Evolutionary conservation across 192 early-diverging fungal genomes (phyloP).

Genomic region (Gryganskiella cystojenkinii): DNA sequence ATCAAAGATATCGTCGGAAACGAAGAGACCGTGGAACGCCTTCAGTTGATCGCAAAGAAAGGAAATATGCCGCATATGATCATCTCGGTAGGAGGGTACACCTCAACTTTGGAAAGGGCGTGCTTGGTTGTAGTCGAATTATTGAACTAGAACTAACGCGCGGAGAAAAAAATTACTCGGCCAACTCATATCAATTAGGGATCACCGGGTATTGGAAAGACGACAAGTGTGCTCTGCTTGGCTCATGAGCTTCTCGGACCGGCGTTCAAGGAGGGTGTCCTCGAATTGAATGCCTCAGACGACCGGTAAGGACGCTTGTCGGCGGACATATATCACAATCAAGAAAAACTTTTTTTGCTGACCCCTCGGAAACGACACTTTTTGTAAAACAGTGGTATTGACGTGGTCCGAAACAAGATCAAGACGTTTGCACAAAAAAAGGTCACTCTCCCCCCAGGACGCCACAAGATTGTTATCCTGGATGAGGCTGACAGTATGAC

Average conservation of each 20-base stretch:
- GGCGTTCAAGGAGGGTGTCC: slow-evolving; percentile 90
- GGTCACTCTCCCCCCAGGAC: slow-evolving; percentile 89
- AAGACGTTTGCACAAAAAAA: slow-evolving; percentile 99
- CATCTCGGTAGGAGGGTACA: slow-evolving; percentile 69
- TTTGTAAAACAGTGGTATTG: slow-evolving; percentile 78
- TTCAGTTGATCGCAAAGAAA: slow-evolving; percentile 86
- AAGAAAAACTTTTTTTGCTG: background rate
- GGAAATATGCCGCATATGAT: slow-evolving; percentile 98
- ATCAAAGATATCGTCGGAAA: slow-evolving; percentile 96
- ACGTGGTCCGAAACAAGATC: slow-evolving; percentile 95
- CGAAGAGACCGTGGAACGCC: slow-evolving; percentile 87
- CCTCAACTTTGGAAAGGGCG: background rate
- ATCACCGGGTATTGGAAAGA: slow-evolving; percentile 97
- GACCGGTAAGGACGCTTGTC: slow-evolving; percentile 73
- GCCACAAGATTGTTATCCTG: slow-evolving; percentile 92
- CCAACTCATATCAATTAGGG: slow-evolving; percentile 60
- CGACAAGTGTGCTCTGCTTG: slow-evolving; percentile 93
- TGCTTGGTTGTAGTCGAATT: background rate
- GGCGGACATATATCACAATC: background rate
- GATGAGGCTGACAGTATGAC: slow-evolving; percentile 99
- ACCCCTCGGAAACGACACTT: background rate
- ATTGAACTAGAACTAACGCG: too few species aligned
- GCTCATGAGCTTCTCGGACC: slow-evolving; percentile 90
- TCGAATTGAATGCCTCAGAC: slow-evolving; percentile 99
- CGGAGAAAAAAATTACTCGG: too few species aligned